phyloP scores from a whole-genome alignment of 768 basidiomycete genomes.

The Coprinopsis sp. region DNA sequence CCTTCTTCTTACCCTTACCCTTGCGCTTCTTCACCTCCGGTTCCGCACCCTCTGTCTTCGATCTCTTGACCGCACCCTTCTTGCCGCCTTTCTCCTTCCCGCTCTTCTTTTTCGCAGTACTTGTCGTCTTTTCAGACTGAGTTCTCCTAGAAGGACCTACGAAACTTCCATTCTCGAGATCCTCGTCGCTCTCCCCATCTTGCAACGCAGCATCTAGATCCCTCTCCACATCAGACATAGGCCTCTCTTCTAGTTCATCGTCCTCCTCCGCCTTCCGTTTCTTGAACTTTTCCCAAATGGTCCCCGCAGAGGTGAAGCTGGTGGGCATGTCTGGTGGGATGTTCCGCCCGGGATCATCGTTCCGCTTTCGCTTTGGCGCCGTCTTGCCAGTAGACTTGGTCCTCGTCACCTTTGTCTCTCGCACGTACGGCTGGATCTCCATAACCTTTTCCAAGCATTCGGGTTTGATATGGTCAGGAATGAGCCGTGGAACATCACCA shows the following conservation, averaged over 20 bases:
- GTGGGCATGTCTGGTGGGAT: conserved; percentile 68
- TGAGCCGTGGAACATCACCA: conserved; percentile 81
- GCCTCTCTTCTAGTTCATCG: too few species aligned
- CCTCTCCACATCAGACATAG: conserved; percentile 18
- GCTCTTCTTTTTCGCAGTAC: conserved; percentile 2
- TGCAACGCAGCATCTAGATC: conserved; percentile 51
- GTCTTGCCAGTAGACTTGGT: conserved; percentile 25
- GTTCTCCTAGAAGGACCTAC: conserved; percentile 44
- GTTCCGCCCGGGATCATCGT: conserved; percentile 63
- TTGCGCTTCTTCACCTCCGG: conserved; percentile 27
- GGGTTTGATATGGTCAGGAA: conserved; percentile 76
- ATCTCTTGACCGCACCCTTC: too few species aligned
- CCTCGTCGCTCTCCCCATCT: conserved; percentile 66
- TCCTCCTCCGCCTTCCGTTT: conserved; percentile 42
- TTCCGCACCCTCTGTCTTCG: too few species aligned
- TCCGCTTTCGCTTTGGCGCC: conserved; percentile 63
- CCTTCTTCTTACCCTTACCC: conserved; percentile 33
- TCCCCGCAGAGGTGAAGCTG: conserved; percentile 63
- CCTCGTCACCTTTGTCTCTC: conserved; percentile 31
- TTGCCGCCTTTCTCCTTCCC: too few species aligned
- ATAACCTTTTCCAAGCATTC: conserved; percentile 75
- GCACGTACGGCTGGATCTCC: conserved; percentile 72
- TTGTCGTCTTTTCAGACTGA: conserved; percentile 34
- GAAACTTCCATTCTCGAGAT: conserved; percentile 54
- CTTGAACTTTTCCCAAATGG: conserved; percentile 48